Evolutionary conservation across 129 eudicot species (phyloP).

Genomic region (Logfia minima): DNA sequence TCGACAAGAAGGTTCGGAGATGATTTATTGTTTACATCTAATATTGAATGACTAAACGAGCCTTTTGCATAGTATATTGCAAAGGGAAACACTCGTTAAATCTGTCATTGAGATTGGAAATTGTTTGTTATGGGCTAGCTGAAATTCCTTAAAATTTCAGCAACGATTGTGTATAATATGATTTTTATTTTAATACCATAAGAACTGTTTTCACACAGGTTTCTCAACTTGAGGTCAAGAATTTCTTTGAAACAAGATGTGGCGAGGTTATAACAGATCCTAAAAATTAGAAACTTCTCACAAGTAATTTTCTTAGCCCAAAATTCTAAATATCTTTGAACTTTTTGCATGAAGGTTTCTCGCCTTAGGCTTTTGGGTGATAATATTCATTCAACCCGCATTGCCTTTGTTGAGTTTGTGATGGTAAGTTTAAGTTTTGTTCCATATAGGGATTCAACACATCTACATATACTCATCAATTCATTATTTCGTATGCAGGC

Average conservation of each 20-base stretch:
- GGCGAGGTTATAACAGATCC: conserved; percentile 65
- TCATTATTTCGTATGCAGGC: conserved; percentile 46
- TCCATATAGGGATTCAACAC: neutral
- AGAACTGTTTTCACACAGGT: conserved; percentile 43
- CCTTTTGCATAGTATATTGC: conserved; percentile 1
- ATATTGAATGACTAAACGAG: neutral
- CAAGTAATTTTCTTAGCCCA: neutral
- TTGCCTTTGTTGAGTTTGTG: conserved; percentile 94
- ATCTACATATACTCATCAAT: neutral
- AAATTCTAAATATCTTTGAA: neutral
- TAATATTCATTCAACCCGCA: conserved; percentile 87
- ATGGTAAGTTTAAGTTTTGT: conserved; percentile 40
- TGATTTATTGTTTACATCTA: neutral
- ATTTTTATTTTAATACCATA: neutral
- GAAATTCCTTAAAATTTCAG: neutral
- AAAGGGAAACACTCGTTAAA: neutral
- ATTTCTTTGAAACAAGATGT: conserved; percentile 87
- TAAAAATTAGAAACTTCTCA: neutral
- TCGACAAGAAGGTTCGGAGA: conserved; percentile 72
- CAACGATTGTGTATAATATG: neutral
- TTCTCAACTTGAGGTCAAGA: conserved; percentile 88
- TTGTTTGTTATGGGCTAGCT: neutral
- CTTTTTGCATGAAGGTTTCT: conserved; percentile 63
- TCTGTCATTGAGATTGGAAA: neutral
- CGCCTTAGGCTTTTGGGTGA: conserved; percentile 98